Conservation (phyloP, 805 yeast genomes). For the Zygotorulaspora sp. region DNA sequence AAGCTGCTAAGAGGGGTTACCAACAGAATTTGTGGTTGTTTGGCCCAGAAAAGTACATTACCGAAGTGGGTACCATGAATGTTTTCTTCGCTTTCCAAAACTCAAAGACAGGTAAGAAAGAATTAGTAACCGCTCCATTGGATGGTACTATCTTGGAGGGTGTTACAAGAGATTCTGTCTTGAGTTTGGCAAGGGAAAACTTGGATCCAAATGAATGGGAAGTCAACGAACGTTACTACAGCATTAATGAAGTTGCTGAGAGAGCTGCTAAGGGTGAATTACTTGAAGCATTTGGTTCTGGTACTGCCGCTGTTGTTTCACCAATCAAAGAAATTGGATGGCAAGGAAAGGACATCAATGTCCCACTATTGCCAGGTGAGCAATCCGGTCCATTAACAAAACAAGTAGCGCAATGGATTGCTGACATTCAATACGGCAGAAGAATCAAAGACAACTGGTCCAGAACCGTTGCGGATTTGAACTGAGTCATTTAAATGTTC, state of each 20-base stretch:
- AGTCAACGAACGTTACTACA: slow-evolving; percentile 74
- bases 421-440: slow-evolving; percentile 84
- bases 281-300: slow-evolving; percentile 93
- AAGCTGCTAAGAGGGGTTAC: slow-evolving; percentile 88
- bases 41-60: slow-evolving; percentile 79
- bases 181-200: slow-evolving; percentile 70
- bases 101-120: slow-evolving; percentile 74
- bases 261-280: slow-evolving; percentile 75
- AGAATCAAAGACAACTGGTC: slow-evolving; percentile 58
- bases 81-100: slow-evolving; percentile 82
- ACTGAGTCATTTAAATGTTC: slow-evolving; percentile 4
- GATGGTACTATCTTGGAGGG: slow-evolving; percentile 98
- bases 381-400: slow-evolving; percentile 76
- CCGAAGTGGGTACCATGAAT: slow-evolving; percentile 98
- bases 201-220: slow-evolving; percentile 76
- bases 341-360: slow-evolving; percentile 63
- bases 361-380: slow-evolving; percentile 78
- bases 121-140: slow-evolving; percentile 90
- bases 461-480: slow-evolving; percentile 35
- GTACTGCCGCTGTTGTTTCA: slow-evolving; percentile 95
- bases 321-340: slow-evolving; percentile 88
- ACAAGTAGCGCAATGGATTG: slow-evolving; percentile 78
- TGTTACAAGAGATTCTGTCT: slow-evolving; percentile 88
- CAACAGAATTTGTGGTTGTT: slow-evolving; percentile 96
- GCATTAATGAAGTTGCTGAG: slow-evolving; percentile 76